Evolutionary conservation across 2,329 filamentous ascomycete genomes (phyloP).

Genomic region (Colletotrichum sp.): DNA sequence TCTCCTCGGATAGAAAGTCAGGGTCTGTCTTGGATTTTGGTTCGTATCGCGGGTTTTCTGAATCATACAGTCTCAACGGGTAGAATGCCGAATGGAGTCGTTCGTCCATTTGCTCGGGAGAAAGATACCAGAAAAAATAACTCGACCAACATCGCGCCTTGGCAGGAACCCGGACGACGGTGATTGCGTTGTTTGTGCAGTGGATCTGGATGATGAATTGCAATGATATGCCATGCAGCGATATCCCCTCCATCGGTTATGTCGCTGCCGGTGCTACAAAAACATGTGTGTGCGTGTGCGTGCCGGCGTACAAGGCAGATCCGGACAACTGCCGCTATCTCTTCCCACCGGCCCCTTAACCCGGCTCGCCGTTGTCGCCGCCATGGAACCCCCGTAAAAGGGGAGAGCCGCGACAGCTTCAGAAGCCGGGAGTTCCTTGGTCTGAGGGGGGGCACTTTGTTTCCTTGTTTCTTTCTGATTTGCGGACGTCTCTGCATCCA

Average conservation of each 20-base stretch:
- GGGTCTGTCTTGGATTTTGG: neutral
- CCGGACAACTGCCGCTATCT: slow-evolving; percentile 16
- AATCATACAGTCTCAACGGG: neutral
- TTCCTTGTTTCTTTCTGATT: slow-evolving; percentile 14
- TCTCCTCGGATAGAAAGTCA: neutral
- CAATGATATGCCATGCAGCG: slow-evolving; percentile 1
- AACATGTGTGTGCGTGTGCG: neutral
- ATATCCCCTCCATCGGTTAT: neutral
- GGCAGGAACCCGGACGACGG: neutral
- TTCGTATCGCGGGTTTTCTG: neutral
- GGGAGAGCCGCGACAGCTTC: neutral
- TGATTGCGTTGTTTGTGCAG: neutral
- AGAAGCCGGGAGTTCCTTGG: slow-evolving; percentile 6
- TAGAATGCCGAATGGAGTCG: neutral
- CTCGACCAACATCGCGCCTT: neutral
- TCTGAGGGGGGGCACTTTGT: neutral
- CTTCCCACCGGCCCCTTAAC: slow-evolving; percentile 9
- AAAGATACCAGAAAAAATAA: neutral
- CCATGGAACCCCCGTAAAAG: slow-evolving; percentile 13
- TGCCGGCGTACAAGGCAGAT: neutral
- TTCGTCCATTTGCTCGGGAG: neutral
- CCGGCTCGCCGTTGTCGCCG: slow-evolving; percentile 5
- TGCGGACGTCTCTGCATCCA: neutral
- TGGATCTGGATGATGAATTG: neutral
- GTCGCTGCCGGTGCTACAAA: neutral